These are phyloP conservation scores for Fusarium anthophilum DNA, from an alignment of 2,329 filamentous ascomycete species.

Conservation along the genomic window DNA sequence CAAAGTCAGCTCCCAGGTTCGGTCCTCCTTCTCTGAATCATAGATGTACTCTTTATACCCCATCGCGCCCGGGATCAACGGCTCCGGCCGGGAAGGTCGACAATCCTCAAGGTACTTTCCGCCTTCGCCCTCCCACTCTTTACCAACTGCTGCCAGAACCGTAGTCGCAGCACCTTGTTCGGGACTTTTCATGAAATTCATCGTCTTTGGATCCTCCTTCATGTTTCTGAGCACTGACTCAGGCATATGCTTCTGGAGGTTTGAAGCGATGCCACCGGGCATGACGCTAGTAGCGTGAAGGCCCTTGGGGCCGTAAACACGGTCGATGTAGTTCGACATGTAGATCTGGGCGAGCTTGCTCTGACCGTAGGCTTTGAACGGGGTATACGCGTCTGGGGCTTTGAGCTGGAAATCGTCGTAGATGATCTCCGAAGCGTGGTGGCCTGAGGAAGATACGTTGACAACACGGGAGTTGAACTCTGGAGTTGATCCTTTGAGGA, in stretches of 20 bases:
- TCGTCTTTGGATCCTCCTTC: background rate
- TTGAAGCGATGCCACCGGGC: constrained; percentile 9
- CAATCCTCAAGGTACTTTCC: background rate
- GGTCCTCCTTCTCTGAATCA: background rate
- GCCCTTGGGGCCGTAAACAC: constrained; percentile 1
- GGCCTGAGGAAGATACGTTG: constrained; percentile 54
- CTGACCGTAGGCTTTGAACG: constrained; percentile 25
- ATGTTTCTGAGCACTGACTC: background rate
- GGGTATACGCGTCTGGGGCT: constrained; percentile 7
- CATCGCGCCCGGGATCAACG: background rate
- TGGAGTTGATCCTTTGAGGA: constrained; percentile 52
- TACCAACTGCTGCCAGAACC: background rate
- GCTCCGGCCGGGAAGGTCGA: background rate
- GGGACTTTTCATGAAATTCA: background rate
- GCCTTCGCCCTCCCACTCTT: background rate
- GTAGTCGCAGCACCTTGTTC: background rate
- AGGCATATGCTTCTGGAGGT: background rate
- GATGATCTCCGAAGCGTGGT: constrained; percentile 36
- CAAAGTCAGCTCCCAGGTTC: background rate
- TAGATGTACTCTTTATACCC: background rate
- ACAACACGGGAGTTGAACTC: constrained; percentile 58
- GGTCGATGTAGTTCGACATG: constrained; percentile 36
- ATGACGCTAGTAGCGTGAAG: constrained; percentile 31
- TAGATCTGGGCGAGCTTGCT: constrained; percentile 35
- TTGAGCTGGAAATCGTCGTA: constrained; percentile 25